Conservation (phyloP, 306 rosid genomes). For the Elaeagnus macrophylla region DNA sequence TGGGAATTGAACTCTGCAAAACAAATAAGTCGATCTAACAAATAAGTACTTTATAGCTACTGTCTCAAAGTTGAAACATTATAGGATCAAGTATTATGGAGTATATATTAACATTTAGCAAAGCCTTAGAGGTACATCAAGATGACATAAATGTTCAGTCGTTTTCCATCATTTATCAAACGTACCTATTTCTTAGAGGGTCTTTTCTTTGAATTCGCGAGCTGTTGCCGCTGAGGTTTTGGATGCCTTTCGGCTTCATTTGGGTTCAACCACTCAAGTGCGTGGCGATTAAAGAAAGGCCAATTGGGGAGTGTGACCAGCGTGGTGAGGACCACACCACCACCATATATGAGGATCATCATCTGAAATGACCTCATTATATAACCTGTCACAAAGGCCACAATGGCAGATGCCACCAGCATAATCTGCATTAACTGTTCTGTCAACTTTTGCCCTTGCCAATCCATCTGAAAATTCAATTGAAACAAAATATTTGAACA, state of each 20-base stretch:
- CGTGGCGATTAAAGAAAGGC: constrained; percentile 66
- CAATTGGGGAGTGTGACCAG: constrained; percentile 76
- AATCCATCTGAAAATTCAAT: constrained; percentile 72
- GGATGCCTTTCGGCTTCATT: constrained; percentile 61
- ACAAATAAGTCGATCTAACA: too few relatives aligned
- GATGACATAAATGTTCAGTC: background rate
- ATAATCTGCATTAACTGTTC: constrained; percentile 89
- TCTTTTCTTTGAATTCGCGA: constrained; percentile 43
- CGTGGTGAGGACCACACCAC: constrained; percentile 73
- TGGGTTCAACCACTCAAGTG: constrained; percentile 78
- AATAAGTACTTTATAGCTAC: too few relatives aligned
- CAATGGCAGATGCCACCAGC: constrained; percentile 57
- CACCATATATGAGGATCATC: constrained; percentile 64
- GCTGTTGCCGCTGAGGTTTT: constrained; percentile 47
- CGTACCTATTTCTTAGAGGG: constrained; percentile 41
- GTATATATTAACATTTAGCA: too few relatives aligned
- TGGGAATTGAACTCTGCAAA: too few relatives aligned
- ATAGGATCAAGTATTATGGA: too few relatives aligned
- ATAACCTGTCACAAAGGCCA: constrained; percentile 53
- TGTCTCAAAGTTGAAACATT: too few relatives aligned
- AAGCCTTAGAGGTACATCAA: too few relatives aligned
- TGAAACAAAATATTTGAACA: too few relatives aligned
- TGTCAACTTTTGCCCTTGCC: constrained; percentile 89
- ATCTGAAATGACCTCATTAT: constrained; percentile 52
- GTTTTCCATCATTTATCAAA: constrained; percentile 6